A percentile compares a stretch with the other conserved stretches of the same genome.
Evolutionary conservation across 225 moss, liverwort and hornwort genomes (phyloP).

Genomic region (Anthoceros angustus): DNA sequence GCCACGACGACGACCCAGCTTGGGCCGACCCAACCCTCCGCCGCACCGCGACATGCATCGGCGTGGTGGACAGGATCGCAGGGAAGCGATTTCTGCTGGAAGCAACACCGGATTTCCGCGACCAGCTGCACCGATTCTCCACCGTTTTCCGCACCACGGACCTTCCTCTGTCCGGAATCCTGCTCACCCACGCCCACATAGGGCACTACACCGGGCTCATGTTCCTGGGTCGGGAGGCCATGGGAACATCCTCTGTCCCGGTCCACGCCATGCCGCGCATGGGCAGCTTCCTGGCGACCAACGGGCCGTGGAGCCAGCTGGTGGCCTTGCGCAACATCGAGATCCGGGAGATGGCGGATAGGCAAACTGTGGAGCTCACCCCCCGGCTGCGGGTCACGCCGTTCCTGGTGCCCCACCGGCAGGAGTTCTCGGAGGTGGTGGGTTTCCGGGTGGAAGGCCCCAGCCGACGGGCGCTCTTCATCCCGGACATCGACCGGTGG

Average conservation of each 20-base stretch:
- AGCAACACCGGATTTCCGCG: not conserved
- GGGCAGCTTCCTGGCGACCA: not conserved
- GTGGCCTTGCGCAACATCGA: constrained; percentile 2
- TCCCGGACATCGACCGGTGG: constrained; percentile 3
- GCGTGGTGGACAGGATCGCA: not conserved
- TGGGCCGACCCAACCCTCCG: not conserved
- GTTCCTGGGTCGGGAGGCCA: not conserved
- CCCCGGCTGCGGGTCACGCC: constrained; percentile 1
- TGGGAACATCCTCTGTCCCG: not conserved
- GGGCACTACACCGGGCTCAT: constrained; percentile 2
- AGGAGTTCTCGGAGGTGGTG: constrained; percentile 2
- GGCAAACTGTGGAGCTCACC: not conserved
- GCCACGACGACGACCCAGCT: not conserved
- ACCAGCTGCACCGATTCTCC: not conserved
- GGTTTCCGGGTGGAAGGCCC: not conserved
- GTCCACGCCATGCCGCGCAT: constrained; percentile 3
- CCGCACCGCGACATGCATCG: not conserved
- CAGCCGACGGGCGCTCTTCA: not conserved
- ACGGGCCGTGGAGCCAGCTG: constrained; percentile 2
- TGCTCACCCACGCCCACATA: constrained; percentile 1
- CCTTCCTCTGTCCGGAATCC: not conserved
- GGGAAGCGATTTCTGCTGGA: not conserved
- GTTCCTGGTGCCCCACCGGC: not conserved
- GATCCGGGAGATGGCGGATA: not conserved
- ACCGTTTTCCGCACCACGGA: not conserved